A percentile compares a stretch with the other conserved stretches of the same genome.
Conservation (phyloP, 23 red algal species). For the Cyanidiococcus yangmingshanensis region DNA sequence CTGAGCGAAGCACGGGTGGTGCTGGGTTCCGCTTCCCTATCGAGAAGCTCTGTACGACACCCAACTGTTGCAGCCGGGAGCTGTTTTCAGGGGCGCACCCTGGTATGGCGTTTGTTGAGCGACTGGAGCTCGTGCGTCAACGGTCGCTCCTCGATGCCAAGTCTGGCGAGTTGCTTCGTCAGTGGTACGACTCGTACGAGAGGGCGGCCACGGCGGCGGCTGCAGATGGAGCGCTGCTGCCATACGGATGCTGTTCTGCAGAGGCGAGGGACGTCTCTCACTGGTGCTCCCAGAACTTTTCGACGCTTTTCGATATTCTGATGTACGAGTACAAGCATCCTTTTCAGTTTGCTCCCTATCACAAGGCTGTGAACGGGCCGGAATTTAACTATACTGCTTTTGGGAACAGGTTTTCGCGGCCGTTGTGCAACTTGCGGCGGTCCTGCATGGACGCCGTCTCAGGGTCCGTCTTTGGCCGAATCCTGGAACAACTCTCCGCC, state of each 20-base stretch:
- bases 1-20: neutral
- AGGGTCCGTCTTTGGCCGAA: slow-evolving; percentile 27
- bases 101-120: neutral
- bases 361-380: slow-evolving; percentile 41
- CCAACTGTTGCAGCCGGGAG: neutral
- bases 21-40: neutral
- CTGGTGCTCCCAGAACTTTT: slow-evolving; percentile 39
- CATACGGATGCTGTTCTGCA: neutral
- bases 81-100: neutral
- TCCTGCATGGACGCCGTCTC: slow-evolving; percentile 26
- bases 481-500: slow-evolving; percentile 27
- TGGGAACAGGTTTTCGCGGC: slow-evolving; percentile 59
- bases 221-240: slow-evolving; percentile 2
- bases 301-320: slow-evolving; percentile 75
- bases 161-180: neutral
- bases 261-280: neutral
- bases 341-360: slow-evolving; percentile 51
- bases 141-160: neutral
- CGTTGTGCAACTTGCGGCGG: slow-evolving; percentile 37
- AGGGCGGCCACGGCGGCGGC: neutral
- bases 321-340: slow-evolving; percentile 25
- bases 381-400: slow-evolving; percentile 90
- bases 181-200: slow-evolving; percentile 14
- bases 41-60: neutral
- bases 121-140: neutral